A percentile compares a stretch with the other conserved stretches of the same genome.
Conservation (phyloP, 352 stramenopile genomes). For the Globisporangium carolinianum region DNA sequence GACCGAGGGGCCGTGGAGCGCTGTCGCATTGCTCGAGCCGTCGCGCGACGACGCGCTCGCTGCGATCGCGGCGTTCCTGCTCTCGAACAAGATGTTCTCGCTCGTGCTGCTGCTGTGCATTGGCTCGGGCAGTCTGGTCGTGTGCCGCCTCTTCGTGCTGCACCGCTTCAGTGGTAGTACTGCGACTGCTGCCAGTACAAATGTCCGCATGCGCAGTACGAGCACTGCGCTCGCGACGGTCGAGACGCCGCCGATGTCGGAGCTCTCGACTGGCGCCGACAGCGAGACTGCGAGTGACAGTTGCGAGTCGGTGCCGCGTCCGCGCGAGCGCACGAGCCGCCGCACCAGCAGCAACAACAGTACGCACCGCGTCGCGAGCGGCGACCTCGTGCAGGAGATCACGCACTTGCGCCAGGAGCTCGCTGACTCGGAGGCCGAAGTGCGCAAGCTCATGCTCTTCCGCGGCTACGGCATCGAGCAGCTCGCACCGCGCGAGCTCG, state of each 20-base stretch:
- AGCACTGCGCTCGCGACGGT: conserved; percentile 2
- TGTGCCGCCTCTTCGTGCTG: conserved; percentile 26
- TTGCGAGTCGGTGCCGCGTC: neutral
- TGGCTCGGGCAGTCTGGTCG: conserved; percentile 33
- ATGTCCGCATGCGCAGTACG: neutral
- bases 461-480: conserved; percentile 69
- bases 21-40: conserved; percentile 32
- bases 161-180: conserved; percentile 17
- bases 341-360: neutral
- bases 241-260: neutral
- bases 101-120: conserved; percentile 42
- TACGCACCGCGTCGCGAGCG: neutral
- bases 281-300: neutral
- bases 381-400: conserved; percentile 49
- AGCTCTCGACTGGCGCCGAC: neutral
- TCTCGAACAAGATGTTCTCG: conserved; percentile 41
- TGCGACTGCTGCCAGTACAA: neutral
- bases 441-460: conserved; percentile 65
- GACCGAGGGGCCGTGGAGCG: conserved; percentile 51
- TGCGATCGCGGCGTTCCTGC: conserved; percentile 40
- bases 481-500: conserved; percentile 35
- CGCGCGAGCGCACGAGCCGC: neutral
- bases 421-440: conserved; percentile 67
- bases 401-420: conserved; percentile 62
- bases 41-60: conserved; percentile 41